Evolutionary conservation across 2,329 filamentous ascomycete genomes (phyloP).

Genomic region (Colletotrichum sp.): DNA sequence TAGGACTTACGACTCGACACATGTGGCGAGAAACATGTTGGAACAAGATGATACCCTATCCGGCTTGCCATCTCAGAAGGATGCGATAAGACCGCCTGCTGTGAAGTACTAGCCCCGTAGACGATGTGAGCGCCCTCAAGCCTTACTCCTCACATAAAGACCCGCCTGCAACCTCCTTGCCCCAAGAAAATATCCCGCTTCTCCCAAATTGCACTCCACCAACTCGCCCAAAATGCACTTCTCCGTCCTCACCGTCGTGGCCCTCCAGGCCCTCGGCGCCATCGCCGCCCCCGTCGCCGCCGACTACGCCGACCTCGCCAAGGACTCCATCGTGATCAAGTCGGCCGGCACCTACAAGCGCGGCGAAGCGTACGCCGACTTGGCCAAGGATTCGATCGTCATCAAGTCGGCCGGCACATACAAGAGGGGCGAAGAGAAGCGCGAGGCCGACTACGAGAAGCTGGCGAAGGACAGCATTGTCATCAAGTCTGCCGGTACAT

Average conservation of each 20-base stretch:
- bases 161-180: neutral
- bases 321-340: neutral
- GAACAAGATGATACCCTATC: neutral
- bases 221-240: neutral
- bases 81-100: neutral
- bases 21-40: neutral
- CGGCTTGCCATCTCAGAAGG: neutral
- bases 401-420: neutral
- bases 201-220: no score
- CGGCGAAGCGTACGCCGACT: neutral
- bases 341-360: neutral
- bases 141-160: neutral
- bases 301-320: neutral
- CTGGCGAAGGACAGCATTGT: neutral
- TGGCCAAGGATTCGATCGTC: neutral
- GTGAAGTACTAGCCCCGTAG: rapidly evolving
- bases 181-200: neutral
- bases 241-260: neutral
- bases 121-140: neutral
- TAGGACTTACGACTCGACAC: neutral
- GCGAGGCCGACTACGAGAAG: neutral
- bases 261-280: conserved; percentile 4
- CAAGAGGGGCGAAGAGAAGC: neutral
- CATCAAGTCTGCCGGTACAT: neutral
- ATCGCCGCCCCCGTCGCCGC: conserved; percentile 8